phyloP scores from a whole-genome alignment of 176 grass and related monocot genomes.

The Thalia dealbata region DNA sequence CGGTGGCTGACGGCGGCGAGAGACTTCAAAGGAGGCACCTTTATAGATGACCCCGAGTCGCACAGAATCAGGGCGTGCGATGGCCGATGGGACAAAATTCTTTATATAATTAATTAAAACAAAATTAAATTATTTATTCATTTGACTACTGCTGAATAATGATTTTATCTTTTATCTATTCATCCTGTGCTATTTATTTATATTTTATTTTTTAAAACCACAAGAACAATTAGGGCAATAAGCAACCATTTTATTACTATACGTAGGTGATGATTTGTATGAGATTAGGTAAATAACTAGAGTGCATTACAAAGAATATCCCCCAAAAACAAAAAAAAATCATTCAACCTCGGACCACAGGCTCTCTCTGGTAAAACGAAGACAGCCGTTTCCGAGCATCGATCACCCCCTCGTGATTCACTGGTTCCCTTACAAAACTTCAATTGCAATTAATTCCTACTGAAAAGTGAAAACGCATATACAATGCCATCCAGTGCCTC shows the following conservation, averaged over 20 bases:
- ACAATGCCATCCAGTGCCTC: background rate
- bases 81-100: no score
- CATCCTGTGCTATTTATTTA: no score
- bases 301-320: background rate
- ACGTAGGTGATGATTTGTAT: background rate
- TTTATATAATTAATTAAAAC: no score
- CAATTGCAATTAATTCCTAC: background rate
- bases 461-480: background rate
- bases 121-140: no score
- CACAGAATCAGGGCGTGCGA: no score
- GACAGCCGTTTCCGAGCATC: background rate
- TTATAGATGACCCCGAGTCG: no score
- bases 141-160: no score
- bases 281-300: background rate
- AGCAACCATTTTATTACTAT: background rate
- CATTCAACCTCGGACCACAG: background rate
- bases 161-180: no score
- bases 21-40: no score
- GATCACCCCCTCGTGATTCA: background rate
- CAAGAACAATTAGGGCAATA: background rate
- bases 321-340: background rate
- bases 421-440: no score
- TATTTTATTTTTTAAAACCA: background rate
- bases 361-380: conserved; percentile 1
- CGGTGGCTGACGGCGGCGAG: no score